Evolutionary conservation across 345 rosid genomes (phyloP), one percentile per base, ranked within the genome.

Genomic region (Passiflora organensis): DNA sequence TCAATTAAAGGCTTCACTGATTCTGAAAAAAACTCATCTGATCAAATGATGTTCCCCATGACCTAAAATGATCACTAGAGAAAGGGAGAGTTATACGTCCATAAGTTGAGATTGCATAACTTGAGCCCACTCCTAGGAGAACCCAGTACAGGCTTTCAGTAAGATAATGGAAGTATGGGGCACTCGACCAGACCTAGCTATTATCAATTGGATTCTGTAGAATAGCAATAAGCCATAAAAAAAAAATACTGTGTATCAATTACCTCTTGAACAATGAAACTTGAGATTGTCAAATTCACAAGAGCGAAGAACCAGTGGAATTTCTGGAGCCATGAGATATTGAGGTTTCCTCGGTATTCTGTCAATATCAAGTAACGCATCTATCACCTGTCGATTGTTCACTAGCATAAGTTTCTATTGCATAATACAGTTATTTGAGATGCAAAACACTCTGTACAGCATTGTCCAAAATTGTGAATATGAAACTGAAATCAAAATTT

Each of bases 261-360:
- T 78, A 89, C 98, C 95, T 78, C 79, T 49, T 60, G 96, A 82
- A 63, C 95, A 91, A 24, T 56, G 65, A 77, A 88, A 89, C 50
- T 78, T 53, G 53, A 88, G 82, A 61, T 69, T 77, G 69, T 84
- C 77, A 58, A 89, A 89, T 53, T 86, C 83, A 71, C 95, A 91
- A 60, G 85, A 67, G 37, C 69, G 78, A 68, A 91, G 94, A 64
- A 86, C 80, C 79, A 91, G 67, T 11, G 96, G 98, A 48, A 74
- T 70, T 66, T 88, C 98, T 4, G 91, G 72, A 62, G 96, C 95
- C 87, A 86, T 81, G 51, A 57, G 62, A 68, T 80, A 91, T 58
- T 88, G 98, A 18, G 96, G 96, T 62, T 91, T 86, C 70, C 84
- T 82, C 44, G 65, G 82, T 9, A 76, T 86, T 58, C 66, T 77